phyloP scores from a whole-genome alignment of 306 rosid genomes.

The Begonia fuchsioides region DNA sequence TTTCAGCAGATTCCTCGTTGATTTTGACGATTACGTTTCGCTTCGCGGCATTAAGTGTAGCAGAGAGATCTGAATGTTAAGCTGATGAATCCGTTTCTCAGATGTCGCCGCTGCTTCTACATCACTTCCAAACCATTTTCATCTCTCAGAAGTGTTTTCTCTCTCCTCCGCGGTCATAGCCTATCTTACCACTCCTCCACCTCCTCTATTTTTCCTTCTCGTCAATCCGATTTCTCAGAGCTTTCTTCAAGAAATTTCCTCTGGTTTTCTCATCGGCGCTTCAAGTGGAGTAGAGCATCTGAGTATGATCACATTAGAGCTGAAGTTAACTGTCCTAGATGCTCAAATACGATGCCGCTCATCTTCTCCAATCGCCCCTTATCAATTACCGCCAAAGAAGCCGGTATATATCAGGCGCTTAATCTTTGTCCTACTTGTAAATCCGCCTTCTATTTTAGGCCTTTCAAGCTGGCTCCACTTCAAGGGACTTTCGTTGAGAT shows the following conservation, averaged over 20 bases:
- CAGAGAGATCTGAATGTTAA: too few relatives aligned
- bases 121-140: too few relatives aligned
- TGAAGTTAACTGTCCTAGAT: conserved; percentile 46
- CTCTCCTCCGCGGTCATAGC: too few relatives aligned
- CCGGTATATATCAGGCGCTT: conserved; percentile 45
- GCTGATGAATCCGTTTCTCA: too few relatives aligned
- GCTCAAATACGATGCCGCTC: conserved; percentile 34
- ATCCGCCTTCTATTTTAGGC: conserved; percentile 56
- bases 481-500: conserved; percentile 55
- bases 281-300: conserved; percentile 4
- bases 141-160: too few relatives aligned
- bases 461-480: conserved; percentile 45
- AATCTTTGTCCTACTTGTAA: conserved; percentile 45
- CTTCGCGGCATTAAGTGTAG: too few relatives aligned
- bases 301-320: conserved; percentile 40
- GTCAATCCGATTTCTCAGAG: not conserved
- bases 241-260: not conserved
- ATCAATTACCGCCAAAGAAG: conserved; percentile 30
- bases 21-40: too few relatives aligned
- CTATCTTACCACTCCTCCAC: not conserved
- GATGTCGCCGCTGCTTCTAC: too few relatives aligned
- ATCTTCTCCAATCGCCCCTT: conserved; percentile 55
- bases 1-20: too few relatives aligned
- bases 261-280: conserved; percentile 4
- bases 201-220: not conserved